phyloP scores from a whole-genome alignment of 345 rosid species.

The Rhodomyrtus tomentosa region DNA sequence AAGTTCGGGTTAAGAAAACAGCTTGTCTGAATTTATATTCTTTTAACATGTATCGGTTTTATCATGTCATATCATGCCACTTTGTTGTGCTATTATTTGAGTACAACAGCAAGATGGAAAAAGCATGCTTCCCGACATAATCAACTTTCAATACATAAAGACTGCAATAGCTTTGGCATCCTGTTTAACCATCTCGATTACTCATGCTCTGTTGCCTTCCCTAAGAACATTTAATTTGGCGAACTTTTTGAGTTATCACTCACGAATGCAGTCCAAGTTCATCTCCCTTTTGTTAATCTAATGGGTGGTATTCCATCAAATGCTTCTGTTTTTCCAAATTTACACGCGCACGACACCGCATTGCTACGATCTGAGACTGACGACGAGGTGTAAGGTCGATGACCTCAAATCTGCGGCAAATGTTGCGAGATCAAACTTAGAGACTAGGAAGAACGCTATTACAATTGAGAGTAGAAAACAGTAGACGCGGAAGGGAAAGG shows the following conservation, averaged over 20 bases:
- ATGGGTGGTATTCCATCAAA: not conserved
- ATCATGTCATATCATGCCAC: too few species aligned
- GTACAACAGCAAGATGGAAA: not conserved
- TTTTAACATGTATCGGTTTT: not conserved
- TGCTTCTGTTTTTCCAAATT: not conserved
- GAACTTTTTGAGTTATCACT: not conserved
- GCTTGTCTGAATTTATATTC: not conserved
- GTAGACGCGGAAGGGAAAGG: too few species aligned
- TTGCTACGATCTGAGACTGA: too few species aligned
- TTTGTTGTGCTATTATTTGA: not conserved
- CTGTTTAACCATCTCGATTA: fast-evolving
- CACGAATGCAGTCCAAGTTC: not conserved
- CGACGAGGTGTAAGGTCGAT: too few species aligned
- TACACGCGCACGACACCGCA: fast-evolving
- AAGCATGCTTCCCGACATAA: fast-evolving
- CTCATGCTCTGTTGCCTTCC: not conserved
- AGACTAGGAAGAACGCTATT: too few species aligned
- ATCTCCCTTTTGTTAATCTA: fast-evolving
- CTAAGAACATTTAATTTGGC: not conserved
- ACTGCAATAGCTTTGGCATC: fast-evolving
- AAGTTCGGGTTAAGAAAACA: not conserved
- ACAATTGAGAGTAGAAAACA: too few species aligned
- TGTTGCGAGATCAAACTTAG: not conserved
- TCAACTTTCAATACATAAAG: not conserved
- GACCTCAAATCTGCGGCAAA: too few species aligned